phyloP scores from a whole-genome alignment of 164 flowering plant species.

The Vitis rupestris region DNA sequence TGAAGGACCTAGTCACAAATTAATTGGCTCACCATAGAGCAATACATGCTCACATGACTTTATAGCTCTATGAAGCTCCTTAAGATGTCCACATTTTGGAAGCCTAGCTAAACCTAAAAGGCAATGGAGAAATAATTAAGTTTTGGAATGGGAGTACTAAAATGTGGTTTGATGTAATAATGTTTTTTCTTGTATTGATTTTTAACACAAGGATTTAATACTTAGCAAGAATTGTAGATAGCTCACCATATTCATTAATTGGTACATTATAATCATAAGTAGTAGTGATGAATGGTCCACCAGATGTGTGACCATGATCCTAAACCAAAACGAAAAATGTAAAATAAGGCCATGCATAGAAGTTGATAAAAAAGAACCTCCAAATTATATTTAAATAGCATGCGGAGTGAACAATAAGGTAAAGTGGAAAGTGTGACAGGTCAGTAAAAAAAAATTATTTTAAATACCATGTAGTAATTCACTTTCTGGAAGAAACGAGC shows the following conservation, averaged over 20 bases:
- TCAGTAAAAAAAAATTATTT: background rate
- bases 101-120: conserved; percentile 74
- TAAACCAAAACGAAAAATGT: conserved; percentile 16
- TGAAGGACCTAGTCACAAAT: conserved; percentile 65
- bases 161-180: too few relatives aligned
- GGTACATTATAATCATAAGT: conserved; percentile 99
- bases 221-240: background rate
- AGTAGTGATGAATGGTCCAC: conserved; percentile 97
- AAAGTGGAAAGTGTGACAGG: background rate
- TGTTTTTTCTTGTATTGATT: too few relatives aligned
- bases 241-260: conserved; percentile 95
- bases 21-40: conserved; percentile 47
- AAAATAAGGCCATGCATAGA: background rate
- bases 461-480: conserved; percentile 90
- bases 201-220: background rate
- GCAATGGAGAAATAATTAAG: conserved; percentile 8
- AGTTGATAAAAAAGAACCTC: background rate
- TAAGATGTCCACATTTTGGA: conserved; percentile 99
- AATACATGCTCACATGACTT: conserved; percentile 69
- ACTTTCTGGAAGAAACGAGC: conserved; percentile 98
- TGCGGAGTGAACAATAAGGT: background rate
- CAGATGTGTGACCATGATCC: conserved; percentile 98
- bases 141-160: background rate
- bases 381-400: background rate
- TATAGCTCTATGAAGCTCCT: conserved; percentile 80